Percentiles rank a stretch among this genome's conserved stretches.
Evolutionary conservation across 768 basidiomycete species (phyloP).

Genomic region (Auricularia heimuer): DNA sequence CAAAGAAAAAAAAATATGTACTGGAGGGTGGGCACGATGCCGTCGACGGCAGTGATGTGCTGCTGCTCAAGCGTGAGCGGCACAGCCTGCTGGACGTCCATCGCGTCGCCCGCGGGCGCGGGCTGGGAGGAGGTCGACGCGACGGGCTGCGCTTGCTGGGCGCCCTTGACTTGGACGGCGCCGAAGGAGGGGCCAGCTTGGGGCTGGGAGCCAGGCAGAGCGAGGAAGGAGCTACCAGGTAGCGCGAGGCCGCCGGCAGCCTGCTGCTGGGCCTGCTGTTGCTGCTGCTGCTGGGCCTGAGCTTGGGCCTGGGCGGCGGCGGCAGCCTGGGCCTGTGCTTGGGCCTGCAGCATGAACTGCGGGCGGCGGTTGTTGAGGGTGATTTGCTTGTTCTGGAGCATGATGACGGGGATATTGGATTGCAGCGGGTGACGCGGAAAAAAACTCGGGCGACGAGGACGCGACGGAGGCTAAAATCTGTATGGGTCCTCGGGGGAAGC

Average conservation of each 20-base stretch:
- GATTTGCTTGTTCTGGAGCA: neutral
- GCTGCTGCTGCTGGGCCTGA: neutral
- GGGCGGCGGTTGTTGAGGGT: conserved; percentile 1
- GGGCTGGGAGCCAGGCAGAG: neutral
- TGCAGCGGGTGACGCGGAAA: neutral
- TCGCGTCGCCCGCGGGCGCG: neutral
- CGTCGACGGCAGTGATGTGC: conserved; percentile 93
- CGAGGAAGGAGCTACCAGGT: neutral
- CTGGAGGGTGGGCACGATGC: conserved; percentile 97
- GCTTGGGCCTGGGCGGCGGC: neutral
- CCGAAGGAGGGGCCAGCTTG: neutral
- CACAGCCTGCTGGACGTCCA: conserved; percentile 48
- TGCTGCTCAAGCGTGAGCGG: conserved; percentile 83
- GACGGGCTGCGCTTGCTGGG: neutral
- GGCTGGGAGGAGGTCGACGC: neutral
- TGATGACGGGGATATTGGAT: neutral
- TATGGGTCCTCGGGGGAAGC: neutral
- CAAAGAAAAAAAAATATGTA: conserved; percentile 21
- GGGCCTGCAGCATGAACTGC: neutral
- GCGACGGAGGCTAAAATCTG: neutral
- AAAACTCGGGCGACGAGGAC: neutral
- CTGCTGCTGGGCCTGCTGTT: neutral
- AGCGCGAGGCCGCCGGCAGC: neutral
- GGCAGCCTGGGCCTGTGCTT: neutral
- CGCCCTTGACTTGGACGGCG: no score